phyloP scores from a whole-genome alignment of 1,139 yeast species.

The Zhuliangozyma parablackwelliae region DNA sequence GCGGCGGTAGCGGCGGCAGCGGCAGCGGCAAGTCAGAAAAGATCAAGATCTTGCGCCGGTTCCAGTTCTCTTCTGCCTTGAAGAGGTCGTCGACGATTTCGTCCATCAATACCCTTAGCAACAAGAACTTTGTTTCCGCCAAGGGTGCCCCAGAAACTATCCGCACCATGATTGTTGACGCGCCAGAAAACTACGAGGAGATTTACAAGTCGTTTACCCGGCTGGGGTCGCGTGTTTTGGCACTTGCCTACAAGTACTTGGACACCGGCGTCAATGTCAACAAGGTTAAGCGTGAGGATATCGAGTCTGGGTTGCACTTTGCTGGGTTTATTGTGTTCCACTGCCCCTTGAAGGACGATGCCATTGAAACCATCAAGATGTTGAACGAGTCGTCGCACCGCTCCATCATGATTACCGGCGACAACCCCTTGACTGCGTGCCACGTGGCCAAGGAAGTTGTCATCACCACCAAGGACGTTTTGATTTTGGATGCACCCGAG shows the following conservation, averaged over 20 bases:
- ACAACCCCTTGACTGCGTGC: conserved; percentile 96
- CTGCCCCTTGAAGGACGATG: conserved; percentile 93
- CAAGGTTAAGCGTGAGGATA: conserved; percentile 63
- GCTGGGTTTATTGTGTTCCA: conserved; percentile 96
- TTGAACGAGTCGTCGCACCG: conserved; percentile 94
- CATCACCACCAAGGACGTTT: conserved; percentile 73
- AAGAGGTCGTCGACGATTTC: conserved; percentile 94
- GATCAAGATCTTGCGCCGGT: conserved; percentile 79
- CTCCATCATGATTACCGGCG: conserved; percentile 97
- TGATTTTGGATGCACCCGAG: conserved; percentile 85
- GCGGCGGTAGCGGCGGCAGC: conserved; percentile 6
- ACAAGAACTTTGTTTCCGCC: conserved; percentile 72
- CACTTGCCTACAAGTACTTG: conserved; percentile 79
- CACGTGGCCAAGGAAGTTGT: conserved; percentile 94
- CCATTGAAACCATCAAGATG: conserved; percentile 85
- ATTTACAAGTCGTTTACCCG: conserved; percentile 88
- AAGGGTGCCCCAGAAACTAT: conserved; percentile 99
- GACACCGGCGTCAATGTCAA: conserved; percentile 47
- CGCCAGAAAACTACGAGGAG: conserved; percentile 80
- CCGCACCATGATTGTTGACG: conserved; percentile 63
- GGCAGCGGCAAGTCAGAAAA: conserved; percentile 43
- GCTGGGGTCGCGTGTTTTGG: conserved; percentile 94
- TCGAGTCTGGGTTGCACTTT: conserved; percentile 71
- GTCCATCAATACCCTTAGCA: conserved; percentile 44
- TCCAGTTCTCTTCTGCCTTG: conserved; percentile 93